Conservation (phyloP, 805 yeast species). For the Maudiozyma saulgeensis region DNA sequence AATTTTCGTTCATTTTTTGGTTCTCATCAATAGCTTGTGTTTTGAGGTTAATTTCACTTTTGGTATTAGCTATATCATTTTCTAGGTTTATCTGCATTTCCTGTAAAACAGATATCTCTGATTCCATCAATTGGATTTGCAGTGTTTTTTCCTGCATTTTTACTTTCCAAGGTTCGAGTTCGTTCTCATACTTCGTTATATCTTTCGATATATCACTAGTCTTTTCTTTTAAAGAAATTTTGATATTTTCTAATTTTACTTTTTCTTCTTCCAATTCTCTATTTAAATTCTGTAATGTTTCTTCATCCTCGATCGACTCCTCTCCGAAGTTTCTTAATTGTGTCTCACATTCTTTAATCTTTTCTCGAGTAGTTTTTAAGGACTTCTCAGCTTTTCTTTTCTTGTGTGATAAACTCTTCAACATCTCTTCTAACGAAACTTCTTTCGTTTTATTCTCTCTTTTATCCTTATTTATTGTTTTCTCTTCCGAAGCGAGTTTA, state of each 20-base stretch:
- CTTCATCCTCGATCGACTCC: constrained; percentile 36
- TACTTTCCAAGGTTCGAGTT: constrained; percentile 77
- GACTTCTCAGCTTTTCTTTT: constrained; percentile 50
- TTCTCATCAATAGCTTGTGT: constrained; percentile 41
- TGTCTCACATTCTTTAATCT: constrained; percentile 36
- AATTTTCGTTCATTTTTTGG: constrained; percentile 37
- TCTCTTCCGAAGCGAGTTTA: constrained; percentile 25
- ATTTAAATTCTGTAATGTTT: constrained; percentile 39
- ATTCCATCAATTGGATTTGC: constrained; percentile 52
- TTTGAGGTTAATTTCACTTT: constrained; percentile 36
- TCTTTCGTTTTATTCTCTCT: constrained; percentile 41
- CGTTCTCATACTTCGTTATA: constrained; percentile 51
- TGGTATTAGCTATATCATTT: constrained; percentile 37
- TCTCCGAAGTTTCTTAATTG: constrained; percentile 38
- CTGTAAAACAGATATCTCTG: constrained; percentile 51
- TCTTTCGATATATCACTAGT: constrained; percentile 59
- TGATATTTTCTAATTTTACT: constrained; percentile 48
- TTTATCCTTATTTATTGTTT: constrained; percentile 18
- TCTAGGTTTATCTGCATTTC: constrained; percentile 37
- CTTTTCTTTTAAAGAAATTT: constrained; percentile 58
- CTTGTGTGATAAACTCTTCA: constrained; percentile 53
- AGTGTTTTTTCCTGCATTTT: constrained; percentile 54
- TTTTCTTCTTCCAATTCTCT: constrained; percentile 44
- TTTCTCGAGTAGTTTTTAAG: constrained; percentile 38
- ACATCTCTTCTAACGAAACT: constrained; percentile 68